Base-by-base conservation (phyloP, 768 basidiomycete genomes). In the Saitozyma sp. region DNA sequence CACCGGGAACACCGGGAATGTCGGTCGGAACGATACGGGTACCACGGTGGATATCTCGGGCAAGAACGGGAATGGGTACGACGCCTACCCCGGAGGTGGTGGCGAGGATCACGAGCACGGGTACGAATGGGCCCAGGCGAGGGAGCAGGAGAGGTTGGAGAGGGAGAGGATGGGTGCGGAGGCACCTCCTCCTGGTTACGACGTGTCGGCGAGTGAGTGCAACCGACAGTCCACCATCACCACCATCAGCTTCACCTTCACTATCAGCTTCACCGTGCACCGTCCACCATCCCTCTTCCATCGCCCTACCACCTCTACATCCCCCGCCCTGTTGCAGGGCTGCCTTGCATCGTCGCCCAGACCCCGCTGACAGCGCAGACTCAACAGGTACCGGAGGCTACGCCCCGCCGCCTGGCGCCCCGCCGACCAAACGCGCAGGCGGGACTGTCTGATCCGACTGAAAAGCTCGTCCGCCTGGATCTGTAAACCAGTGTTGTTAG, bases 81-180 rank as follows among this genome's bases (percentile, higher is more conserved):
- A 41, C 10, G 54, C 19, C 16, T 40, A 17, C 49, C 64, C 49
- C 7, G 58, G 50, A 10, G 56, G 53, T 19, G 58, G 42, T 6
- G 54, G 10, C 55, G 59, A 37, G 20, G 37, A 54, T 17, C 73
- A 73, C 59, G 71, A 79, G 59, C 67, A 69, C 39, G 77, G 78
- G 42, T 79, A 75, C 65, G 73, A 74, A 53, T 78, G 74, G 65
- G 71, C 72, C 58, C 71, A 74, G 58, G 74, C 72, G 3, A 68
- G 72, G 61, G 73, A 77, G 51, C 63, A 68, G n/a, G 70, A 66
- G 45, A 50, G 69, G 43, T 49, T 73, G 29, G 74, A 79, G 67
- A 58, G 63, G 49, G 69, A 68, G 42, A 64, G 69, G 55, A 61
- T 58, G 14, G 58, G 13, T 19, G 69, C 60, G 9, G 56, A 54